Percentiles rank a stretch among this genome's conserved stretches.
phyloP scores from a whole-genome alignment of 306 rosid species.

The Pyrus pyrifolia region DNA sequence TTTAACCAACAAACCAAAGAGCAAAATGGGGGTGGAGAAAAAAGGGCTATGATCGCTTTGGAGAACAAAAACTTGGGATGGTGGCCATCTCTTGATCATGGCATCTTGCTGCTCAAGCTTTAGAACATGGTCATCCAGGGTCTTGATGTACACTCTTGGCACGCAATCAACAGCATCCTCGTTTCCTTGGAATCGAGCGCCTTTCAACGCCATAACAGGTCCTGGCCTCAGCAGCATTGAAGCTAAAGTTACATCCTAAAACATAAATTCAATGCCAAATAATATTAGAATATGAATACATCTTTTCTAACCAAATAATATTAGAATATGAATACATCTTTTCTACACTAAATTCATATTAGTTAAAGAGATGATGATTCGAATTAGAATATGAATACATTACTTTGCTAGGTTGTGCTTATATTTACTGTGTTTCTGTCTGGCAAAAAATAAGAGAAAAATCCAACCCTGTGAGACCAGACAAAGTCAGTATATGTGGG shows the following conservation, averaged over 20 bases:
- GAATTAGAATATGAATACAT: neutral
- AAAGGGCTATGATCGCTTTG: slow-evolving; percentile 31
- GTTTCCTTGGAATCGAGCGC: neutral
- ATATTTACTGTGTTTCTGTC: too few relatives aligned
- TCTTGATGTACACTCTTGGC: slow-evolving; percentile 26
- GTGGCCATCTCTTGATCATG: slow-evolving; percentile 30
- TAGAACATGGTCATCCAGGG: slow-evolving; percentile 13
- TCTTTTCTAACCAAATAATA: neutral
- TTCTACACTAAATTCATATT: neutral
- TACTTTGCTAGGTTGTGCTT: neutral
- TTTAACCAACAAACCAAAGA: slow-evolving; percentile 9
- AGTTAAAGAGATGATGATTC: neutral
- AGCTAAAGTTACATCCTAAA: slow-evolving; percentile 23
- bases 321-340: neutral
- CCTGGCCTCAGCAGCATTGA: slow-evolving; percentile 26
- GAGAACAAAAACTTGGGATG: slow-evolving; percentile 13
- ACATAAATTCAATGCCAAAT: neutral
- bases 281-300: neutral
- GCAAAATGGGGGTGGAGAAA: slow-evolving; percentile 13
- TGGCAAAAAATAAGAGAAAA: too few relatives aligned
- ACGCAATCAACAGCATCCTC: neutral
- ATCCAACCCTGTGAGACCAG: neutral
- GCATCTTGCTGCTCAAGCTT: slow-evolving; percentile 23
- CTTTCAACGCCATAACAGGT: slow-evolving; percentile 10
- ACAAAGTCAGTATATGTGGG: neutral